These are phyloP conservation scores for Kwoniella bestiolae DNA, from an alignment of 768 basidiomycete species.

Conservation along the genomic window DNA sequence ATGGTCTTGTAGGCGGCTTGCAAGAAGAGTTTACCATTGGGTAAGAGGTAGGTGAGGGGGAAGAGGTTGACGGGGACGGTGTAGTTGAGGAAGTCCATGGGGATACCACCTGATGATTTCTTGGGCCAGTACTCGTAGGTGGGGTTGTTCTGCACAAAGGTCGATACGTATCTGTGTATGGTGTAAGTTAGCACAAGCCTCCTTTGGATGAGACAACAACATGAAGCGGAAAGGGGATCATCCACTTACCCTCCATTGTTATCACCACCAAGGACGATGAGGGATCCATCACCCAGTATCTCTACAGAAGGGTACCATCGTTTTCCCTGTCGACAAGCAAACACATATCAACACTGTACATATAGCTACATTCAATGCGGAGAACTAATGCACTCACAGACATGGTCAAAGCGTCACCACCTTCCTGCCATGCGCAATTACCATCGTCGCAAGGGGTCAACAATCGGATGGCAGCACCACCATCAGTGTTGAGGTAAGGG, in stretches of 20 bases:
- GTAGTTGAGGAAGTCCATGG: conserved; percentile 66
- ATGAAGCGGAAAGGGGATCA: background rate
- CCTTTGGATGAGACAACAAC: background rate
- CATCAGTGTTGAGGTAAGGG: conserved; percentile 79
- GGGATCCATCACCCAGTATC: conserved; percentile 68
- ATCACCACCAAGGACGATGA: conserved; percentile 69
- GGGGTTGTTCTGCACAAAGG: conserved; percentile 71
- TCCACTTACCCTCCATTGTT: conserved; percentile 65
- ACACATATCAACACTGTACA: too few species aligned
- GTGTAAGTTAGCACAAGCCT: background rate
- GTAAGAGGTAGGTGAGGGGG: conserved; percentile 74
- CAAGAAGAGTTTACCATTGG: conserved; percentile 57
- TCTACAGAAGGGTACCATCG: conserved; percentile 81
- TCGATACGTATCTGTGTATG: conserved; percentile 68
- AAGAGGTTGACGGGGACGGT: conserved; percentile 75
- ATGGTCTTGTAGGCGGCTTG: conserved; percentile 60
- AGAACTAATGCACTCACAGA: conserved; percentile 40
- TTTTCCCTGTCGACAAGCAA: conserved; percentile 52
- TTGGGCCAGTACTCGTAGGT: conserved; percentile 70
- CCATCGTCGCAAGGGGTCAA: conserved; percentile 73
- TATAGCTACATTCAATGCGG: too few species aligned
- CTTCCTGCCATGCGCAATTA: conserved; percentile 42
- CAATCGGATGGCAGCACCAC: conserved; percentile 75
- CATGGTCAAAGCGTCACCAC: conserved; percentile 52
- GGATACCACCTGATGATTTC: conserved; percentile 68